Percentiles rank a stretch among this genome's conserved stretches.
phyloP scores from a whole-genome alignment of 495 filamentous ascomycete genomes.

The Trichoderma gamsii region DNA sequence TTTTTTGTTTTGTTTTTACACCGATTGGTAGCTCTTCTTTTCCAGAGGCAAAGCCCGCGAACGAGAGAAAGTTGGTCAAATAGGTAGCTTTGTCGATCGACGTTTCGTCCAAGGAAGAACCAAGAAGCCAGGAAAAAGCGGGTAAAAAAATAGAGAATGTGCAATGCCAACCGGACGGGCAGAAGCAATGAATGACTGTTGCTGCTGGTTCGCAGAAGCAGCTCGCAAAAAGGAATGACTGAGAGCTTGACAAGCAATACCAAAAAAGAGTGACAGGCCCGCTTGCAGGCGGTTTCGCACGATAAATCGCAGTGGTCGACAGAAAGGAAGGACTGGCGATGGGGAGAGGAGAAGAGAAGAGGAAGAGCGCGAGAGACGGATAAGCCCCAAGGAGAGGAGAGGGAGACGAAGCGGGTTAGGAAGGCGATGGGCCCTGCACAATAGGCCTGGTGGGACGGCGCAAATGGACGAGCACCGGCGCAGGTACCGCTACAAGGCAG shows the following conservation, averaged over 20 bases:
- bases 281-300: constrained; percentile 37
- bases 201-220: constrained; percentile 13
- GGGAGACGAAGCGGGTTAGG: constrained; percentile 4
- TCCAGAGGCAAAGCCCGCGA: neutral
- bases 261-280: constrained; percentile 43
- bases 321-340: constrained; percentile 34
- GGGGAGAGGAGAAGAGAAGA: constrained; percentile 26
- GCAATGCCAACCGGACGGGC: constrained; percentile 10
- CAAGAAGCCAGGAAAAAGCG: constrained; percentile 3
- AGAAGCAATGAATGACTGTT: constrained; percentile 1
- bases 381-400: constrained; percentile 8
- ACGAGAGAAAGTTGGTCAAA: neutral
- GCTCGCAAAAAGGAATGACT: constrained; percentile 30
- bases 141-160: neutral
- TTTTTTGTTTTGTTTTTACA: neutral
- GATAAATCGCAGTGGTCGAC: constrained; percentile 26
- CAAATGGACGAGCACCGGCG: neutral
- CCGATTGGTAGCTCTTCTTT: neutral
- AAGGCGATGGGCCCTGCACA: neutral
- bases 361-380: constrained; percentile 19
- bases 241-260: constrained; percentile 23
- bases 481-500: neutral
- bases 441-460: neutral
- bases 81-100: constrained; percentile 6
- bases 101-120: constrained; percentile 1